These are phyloP conservation scores for Mayamaea pseudoterrestris DNA, from an alignment of 108 stramenopile species.

Conservation along the genomic window DNA sequence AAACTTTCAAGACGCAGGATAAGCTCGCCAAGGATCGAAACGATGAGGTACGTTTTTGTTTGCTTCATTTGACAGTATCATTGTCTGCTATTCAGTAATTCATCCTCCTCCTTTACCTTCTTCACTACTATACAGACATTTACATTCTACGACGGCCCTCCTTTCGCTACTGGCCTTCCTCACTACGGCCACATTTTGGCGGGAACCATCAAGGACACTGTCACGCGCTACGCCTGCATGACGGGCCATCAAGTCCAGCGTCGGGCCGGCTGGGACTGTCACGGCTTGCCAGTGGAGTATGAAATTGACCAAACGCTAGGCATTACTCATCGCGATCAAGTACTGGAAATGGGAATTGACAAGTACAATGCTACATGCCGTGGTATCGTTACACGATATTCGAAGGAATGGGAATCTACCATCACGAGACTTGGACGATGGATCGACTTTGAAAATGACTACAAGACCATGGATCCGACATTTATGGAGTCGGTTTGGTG, in stretches of 20 bases:
- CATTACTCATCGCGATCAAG: constrained; percentile 92
- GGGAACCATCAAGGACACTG: constrained; percentile 99
- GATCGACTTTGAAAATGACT: constrained; percentile 99
- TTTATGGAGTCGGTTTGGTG: constrained; percentile 99
- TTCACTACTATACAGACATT: constrained; percentile 36
- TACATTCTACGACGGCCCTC: constrained; percentile 99
- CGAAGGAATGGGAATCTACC: constrained; percentile 93
- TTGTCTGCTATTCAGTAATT: background rate
- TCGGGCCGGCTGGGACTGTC: constrained; percentile 99
- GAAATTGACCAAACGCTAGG: constrained; percentile 96
- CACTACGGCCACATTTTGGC: constrained; percentile 99
- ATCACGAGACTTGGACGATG: constrained; percentile 94
- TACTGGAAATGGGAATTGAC: constrained; percentile 92
- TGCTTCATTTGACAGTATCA: background rate
- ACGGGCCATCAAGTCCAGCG: constrained; percentile 86
- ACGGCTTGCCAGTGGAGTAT: constrained; percentile 98
- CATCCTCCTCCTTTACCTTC: background rate
- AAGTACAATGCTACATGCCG: constrained; percentile 98
- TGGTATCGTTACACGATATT: constrained; percentile 91
- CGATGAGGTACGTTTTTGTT: constrained; percentile 46
- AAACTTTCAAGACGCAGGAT: constrained; percentile 64
- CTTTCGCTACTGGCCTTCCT: constrained; percentile 98
- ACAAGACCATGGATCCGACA: constrained; percentile 96
- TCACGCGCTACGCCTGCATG: constrained; percentile 96
- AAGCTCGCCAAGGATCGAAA: constrained; percentile 51